Percentiles rank a stretch among this genome's conserved stretches.
Conservation (phyloP, 495 filamentous ascomycete genomes). For the Astrocystis sublimbata region DNA sequence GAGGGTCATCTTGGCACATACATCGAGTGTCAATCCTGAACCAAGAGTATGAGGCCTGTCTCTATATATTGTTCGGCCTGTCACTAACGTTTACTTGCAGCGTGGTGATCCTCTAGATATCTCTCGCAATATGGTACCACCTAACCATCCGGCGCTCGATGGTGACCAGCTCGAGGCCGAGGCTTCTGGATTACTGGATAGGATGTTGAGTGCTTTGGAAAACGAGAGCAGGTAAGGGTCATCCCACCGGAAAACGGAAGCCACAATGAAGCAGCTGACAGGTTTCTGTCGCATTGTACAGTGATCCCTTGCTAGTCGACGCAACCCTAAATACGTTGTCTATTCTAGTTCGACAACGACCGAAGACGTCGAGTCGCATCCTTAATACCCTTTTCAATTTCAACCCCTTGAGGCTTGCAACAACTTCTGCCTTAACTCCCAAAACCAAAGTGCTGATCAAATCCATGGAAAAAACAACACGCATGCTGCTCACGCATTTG, state of each 20-base stretch:
- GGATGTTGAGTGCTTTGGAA: conserved; percentile 83
- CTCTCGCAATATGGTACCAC: conserved; percentile 80
- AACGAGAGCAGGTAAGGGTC: conserved; percentile 72
- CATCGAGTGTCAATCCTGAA: conserved; percentile 76
- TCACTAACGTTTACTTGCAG: conserved; percentile 47
- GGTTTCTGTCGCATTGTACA: conserved; percentile 36
- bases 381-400: conserved; percentile 83
- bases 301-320: conserved; percentile 86
- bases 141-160: conserved; percentile 74
- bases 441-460: conserved; percentile 78
- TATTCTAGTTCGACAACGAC: conserved; percentile 74
- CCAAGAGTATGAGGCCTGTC: conserved; percentile 64
- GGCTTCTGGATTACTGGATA: conserved; percentile 82
- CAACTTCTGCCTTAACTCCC: conserved; percentile 72
- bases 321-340: conserved; percentile 88
- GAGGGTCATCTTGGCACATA: conserved; percentile 88
- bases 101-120: conserved; percentile 84
- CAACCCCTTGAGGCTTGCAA: conserved; percentile 75
- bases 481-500: conserved; percentile 77
- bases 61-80: conserved; percentile 14
- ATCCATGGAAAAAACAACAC: conserved; percentile 91
- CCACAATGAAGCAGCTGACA: conserved; percentile 8
- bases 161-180: conserved; percentile 86
- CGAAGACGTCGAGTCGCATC: conserved; percentile 80
- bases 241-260: not conserved